A percentile compares a stretch with the other conserved stretches of the same genome.
Conservation (phyloP, 768 basidiomycete genomes). For the Suillus subalutaceus region DNA sequence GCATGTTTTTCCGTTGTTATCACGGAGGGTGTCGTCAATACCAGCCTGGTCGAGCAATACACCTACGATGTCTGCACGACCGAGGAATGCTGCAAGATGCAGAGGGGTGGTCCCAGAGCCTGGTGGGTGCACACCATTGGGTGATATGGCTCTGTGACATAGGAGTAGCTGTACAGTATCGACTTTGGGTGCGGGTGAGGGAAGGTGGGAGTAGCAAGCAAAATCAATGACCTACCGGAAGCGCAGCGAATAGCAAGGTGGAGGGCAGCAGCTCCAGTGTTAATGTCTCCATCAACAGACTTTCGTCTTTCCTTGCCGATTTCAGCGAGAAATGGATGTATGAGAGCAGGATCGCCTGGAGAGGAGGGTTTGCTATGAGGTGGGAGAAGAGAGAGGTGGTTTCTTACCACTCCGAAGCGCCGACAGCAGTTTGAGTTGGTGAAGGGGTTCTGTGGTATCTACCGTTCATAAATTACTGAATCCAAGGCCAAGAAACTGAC, state of each 20-base stretch:
- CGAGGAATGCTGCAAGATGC: conserved; percentile 72
- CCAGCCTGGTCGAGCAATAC: conserved; percentile 78
- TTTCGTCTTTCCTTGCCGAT: conserved; percentile 66
- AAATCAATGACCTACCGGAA: conserved; percentile 51
- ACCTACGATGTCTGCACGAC: conserved; percentile 70
- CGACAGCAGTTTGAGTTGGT: conserved; percentile 65
- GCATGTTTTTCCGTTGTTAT: conserved; percentile 66
- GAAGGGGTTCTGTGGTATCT: conserved; percentile 47
- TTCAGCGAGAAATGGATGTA: conserved; percentile 82
- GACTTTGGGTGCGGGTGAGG: conserved; percentile 37
- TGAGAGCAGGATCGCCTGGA: conserved; percentile 72
- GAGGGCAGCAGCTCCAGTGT: conserved; percentile 73
- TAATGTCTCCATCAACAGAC: conserved; percentile 50
- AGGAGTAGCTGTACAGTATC: conserved; percentile 72
- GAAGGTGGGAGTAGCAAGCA: neutral
- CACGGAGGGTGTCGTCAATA: conserved; percentile 78
- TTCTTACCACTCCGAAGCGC: conserved; percentile 62
- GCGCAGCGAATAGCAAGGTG: conserved; percentile 86
- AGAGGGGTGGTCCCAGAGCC: conserved; percentile 74
- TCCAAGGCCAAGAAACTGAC: neutral
- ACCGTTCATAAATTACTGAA: conserved; percentile 14
- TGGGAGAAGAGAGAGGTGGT: conserved; percentile 1
- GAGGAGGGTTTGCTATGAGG: neutral
- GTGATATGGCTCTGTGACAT: conserved; percentile 75
- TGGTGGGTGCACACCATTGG: conserved; percentile 75